phyloP scores from a whole-genome alignment of 176 grass and related monocot species.

The Chrysopogon serrulatus region DNA sequence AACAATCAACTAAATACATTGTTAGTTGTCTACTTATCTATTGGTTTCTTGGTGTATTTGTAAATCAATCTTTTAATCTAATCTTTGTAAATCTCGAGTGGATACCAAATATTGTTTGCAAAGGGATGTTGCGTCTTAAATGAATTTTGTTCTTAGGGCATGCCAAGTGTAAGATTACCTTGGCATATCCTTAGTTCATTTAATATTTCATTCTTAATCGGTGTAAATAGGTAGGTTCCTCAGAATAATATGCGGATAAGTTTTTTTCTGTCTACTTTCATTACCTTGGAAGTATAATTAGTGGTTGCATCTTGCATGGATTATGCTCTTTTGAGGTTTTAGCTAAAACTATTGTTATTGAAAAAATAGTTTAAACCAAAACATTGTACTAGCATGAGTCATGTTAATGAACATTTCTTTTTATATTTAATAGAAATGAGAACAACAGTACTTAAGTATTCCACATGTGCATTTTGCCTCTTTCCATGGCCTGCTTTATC shows the following conservation, averaged over 20 bases:
- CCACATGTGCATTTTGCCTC: neutral
- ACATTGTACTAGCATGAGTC: neutral
- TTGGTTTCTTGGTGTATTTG: neutral
- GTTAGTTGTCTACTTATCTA: neutral
- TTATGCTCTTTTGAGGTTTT: neutral
- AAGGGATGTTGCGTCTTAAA: neutral
- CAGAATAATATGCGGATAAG: neutral
- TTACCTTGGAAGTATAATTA: neutral
- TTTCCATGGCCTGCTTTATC: neutral
- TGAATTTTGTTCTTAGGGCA: neutral
- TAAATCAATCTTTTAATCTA: neutral
- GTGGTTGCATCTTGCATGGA: neutral
- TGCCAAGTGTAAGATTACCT: neutral
- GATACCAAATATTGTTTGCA: neutral
- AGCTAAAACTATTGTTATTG: neutral
- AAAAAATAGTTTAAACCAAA: neutral
- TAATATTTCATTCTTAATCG: neutral
- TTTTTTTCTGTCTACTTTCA: neutral
- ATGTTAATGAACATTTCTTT: neutral
- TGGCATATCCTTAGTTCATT: neutral
- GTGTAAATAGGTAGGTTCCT: neutral
- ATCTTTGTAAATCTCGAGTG: neutral
- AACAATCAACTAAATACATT: neutral
- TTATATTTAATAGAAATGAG: neutral
- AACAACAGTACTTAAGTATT: neutral